Conservation (phyloP, 441 rosid species). For the Metrosideros polymorpha region DNA sequence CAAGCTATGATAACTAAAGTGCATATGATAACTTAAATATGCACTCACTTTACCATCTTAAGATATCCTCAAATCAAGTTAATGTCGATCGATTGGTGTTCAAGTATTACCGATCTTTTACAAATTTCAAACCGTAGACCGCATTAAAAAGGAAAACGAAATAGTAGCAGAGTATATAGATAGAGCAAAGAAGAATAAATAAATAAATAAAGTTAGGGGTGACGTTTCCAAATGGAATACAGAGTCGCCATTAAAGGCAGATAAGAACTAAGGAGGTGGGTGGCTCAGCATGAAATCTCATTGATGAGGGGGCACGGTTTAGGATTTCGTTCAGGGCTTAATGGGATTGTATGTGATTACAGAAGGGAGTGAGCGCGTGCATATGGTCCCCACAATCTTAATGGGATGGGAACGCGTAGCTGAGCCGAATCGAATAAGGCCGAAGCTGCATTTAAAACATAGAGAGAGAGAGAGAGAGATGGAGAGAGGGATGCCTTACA, state of each 20-base stretch:
- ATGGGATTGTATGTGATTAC: no score
- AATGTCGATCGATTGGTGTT: neutral
- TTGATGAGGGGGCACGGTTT: neutral
- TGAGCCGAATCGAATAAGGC: neutral
- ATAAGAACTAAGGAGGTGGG: neutral
- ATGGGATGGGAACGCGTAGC: neutral
- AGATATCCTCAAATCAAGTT: neutral
- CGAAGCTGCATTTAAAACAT: neutral
- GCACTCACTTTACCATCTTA: neutral
- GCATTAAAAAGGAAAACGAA: neutral
- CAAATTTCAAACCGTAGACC: neutral
- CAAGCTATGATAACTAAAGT: neutral
- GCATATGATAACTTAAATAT: no score
- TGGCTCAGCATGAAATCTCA: neutral
- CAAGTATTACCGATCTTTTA: no score
- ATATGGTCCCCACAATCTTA: neutral
- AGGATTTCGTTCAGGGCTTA: neutral
- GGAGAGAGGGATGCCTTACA: neutral
- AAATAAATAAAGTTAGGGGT: accelerated
- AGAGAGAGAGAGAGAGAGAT: neutral
- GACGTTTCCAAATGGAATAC: neutral
- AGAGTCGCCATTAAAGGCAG: neutral
- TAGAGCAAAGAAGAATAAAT: no score
- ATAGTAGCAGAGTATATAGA: no score
- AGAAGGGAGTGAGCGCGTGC: no score